These are phyloP conservation scores for Abeoforma whisleri DNA, from an alignment of 78 protist genomes.

Conservation along the genomic window DNA sequence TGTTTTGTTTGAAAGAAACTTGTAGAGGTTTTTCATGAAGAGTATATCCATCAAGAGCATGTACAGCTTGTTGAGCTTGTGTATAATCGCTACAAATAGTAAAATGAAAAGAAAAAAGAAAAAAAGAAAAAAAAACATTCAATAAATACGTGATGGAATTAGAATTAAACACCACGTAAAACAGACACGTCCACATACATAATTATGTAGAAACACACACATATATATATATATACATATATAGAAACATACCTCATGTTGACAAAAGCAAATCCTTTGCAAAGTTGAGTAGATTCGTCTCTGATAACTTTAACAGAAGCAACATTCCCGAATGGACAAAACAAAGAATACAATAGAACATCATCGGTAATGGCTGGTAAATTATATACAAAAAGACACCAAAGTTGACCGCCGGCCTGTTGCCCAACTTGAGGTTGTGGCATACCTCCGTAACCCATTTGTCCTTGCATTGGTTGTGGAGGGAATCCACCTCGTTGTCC, in stretches of 20 bases:
- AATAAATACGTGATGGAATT: no score
- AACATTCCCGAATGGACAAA: not conserved
- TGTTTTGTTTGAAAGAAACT: not conserved
- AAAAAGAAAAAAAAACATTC: no score
- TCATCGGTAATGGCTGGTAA: not conserved
- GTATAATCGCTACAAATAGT: not conserved
- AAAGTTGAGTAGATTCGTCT: not conserved
- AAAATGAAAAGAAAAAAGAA: no score
- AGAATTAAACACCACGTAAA: no score
- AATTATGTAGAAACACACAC: no score
- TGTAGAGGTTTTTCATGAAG: not conserved
- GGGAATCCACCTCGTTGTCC: no score
- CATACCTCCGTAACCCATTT: not conserved
- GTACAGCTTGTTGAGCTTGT: not conserved
- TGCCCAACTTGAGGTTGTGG: no score
- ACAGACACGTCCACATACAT: no score
- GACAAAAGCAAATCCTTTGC: not conserved
- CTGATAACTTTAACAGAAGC: not conserved
- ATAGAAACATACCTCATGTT: no score
- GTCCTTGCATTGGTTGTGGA: no score
- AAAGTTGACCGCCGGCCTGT: not conserved
- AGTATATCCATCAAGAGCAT: not conserved
- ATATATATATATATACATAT: no score
- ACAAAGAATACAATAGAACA: not conserved
- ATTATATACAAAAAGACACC: conserved; percentile 2